Evolutionary conservation across 768 basidiomycete species (phyloP).

Genomic region (Rubroboletus pulcherrimus): DNA sequence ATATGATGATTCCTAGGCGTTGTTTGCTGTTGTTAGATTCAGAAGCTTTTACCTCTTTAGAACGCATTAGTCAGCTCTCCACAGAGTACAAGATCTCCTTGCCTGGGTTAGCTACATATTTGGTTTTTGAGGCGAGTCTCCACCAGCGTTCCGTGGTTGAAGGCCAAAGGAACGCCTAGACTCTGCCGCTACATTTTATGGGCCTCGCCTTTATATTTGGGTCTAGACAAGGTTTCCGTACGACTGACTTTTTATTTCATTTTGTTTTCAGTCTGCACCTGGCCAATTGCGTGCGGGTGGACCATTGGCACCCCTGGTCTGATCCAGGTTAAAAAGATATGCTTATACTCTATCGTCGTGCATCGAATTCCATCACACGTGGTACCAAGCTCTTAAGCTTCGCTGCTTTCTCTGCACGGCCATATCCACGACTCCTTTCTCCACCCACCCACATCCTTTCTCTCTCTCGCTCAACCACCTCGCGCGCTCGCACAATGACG

Average conservation of each 20-base stretch:
- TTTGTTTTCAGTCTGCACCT: constrained; percentile 13
- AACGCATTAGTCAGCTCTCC: constrained; percentile 4
- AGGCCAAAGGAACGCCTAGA: constrained; percentile 12
- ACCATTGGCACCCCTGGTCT: constrained; percentile 32
- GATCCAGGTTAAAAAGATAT: constrained; percentile 25
- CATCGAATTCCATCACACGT: constrained; percentile 19
- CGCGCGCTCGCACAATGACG: constrained; percentile 29
- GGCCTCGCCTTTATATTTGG: constrained; percentile 1
- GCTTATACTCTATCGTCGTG: constrained; percentile 13
- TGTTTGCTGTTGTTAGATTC: constrained; percentile 30
- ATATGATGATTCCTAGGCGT: constrained; percentile 7
- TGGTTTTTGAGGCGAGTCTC: background rate
- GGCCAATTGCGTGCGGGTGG: constrained; percentile 15
- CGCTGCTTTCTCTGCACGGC: constrained; percentile 8
- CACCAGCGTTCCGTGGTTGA: background rate
- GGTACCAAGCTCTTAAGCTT: constrained; percentile 21
- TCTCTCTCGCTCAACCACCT: constrained; percentile 1
- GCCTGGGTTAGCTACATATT: background rate
- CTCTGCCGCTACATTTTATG: constrained; percentile 3
- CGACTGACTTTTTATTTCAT: constrained; percentile 6
- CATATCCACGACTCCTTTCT: constrained; percentile 3
- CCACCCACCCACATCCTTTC: background rate
- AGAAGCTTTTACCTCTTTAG: constrained; percentile 18
- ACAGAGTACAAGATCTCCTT: background rate
- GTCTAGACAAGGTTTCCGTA: background rate